phyloP scores from a whole-genome alignment of 2,329 filamentous ascomycete species.

The Blumeria hordei region DNA sequence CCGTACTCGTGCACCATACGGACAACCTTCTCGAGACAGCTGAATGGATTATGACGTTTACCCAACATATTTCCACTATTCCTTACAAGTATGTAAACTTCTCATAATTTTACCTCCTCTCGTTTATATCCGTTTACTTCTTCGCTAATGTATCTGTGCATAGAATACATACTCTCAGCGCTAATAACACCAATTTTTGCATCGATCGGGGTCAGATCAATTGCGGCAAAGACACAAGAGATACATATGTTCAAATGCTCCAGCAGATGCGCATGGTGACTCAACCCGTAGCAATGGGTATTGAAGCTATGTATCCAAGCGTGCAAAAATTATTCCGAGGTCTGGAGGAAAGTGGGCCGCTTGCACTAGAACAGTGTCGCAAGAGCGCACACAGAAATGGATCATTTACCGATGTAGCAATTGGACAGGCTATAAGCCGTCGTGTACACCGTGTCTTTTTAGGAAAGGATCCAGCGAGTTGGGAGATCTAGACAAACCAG shows the following conservation, averaged over 20 bases:
- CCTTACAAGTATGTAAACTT: conserved; percentile 33
- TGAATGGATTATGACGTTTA: conserved; percentile 49
- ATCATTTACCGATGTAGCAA: conserved; percentile 23
- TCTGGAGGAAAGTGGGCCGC: conserved; percentile 31
- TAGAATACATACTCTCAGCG: conserved; percentile 25
- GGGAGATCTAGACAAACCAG: conserved; percentile 5
- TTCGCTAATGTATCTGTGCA: conserved; percentile 7
- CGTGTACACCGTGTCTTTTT: conserved; percentile 36
- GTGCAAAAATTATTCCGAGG: conserved; percentile 32
- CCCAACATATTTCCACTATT: conserved; percentile 53
- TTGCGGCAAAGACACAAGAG: conserved; percentile 36
- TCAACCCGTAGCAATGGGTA: conserved; percentile 44
- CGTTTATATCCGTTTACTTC: background rate
- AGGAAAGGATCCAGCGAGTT: conserved; percentile 21
- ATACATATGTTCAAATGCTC: conserved; percentile 53
- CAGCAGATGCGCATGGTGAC: conserved; percentile 53
- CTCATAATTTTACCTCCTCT: background rate
- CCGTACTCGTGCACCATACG: conserved; percentile 47
- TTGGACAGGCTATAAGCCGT: conserved; percentile 33
- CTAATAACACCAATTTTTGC: conserved; percentile 30
- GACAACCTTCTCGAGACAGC: conserved; percentile 34
- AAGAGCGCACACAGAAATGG: conserved; percentile 34
- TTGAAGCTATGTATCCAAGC: conserved; percentile 33
- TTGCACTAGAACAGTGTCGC: conserved; percentile 34
- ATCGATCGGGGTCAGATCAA: conserved; percentile 59